These are phyloP conservation scores for Cetradonia linearis DNA, from an alignment of 495 filamentous ascomycete species.

Conservation along the genomic window DNA sequence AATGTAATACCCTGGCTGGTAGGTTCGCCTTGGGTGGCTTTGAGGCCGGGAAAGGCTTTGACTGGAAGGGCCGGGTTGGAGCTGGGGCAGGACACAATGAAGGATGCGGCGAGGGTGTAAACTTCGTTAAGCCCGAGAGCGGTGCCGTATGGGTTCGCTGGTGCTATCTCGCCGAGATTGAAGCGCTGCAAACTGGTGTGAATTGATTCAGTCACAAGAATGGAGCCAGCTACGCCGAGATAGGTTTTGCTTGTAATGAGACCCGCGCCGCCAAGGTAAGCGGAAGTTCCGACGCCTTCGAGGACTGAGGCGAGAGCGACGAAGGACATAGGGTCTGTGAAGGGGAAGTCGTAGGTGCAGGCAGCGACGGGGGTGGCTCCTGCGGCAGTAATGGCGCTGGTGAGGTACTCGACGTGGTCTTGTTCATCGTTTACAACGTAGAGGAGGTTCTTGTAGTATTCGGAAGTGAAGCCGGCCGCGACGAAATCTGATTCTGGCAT, in stretches of 20 bases:
- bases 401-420: conserved; percentile 46
- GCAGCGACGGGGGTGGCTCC: conserved; percentile 37
- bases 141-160: conserved; percentile 45
- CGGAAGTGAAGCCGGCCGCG: conserved; percentile 37
- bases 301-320: conserved; percentile 42
- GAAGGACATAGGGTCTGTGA: conserved; percentile 37
- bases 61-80: conserved; percentile 43
- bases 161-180: conserved; percentile 36
- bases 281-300: conserved; percentile 45
- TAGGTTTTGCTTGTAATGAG: conserved; percentile 39
- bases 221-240: conserved; percentile 48
- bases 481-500: conserved; percentile 41
- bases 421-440: conserved; percentile 42
- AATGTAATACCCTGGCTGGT: conserved; percentile 6
- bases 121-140: conserved; percentile 46
- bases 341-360: conserved; percentile 48
- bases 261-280: conserved; percentile 50
- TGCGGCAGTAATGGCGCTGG: conserved; percentile 35
- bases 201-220: conserved; percentile 50
- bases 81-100: conserved; percentile 45
- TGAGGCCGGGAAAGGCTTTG: conserved; percentile 42
- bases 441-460: conserved; percentile 43
- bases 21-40: conserved; percentile 21
- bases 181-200: conserved; percentile 47
- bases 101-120: conserved; percentile 46